Conservation (phyloP, 805 yeast genomes). For the Lachancea sp. region DNA sequence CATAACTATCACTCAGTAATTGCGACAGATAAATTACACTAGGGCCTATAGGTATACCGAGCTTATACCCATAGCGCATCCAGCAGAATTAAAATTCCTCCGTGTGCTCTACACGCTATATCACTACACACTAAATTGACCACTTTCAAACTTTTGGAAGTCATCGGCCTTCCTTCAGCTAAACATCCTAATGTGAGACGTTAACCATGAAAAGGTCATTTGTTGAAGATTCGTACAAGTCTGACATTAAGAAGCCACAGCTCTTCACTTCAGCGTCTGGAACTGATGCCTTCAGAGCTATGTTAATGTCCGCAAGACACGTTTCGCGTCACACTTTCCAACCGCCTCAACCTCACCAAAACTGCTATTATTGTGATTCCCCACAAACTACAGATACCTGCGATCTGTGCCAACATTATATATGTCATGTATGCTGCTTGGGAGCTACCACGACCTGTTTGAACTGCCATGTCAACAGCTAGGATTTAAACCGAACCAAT, state of each 20-base stretch:
- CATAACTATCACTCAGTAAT: too few species aligned
- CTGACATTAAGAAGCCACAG: constrained; percentile 3
- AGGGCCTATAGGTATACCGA: too few species aligned
- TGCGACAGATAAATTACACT: too few species aligned
- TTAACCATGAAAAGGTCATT: neutral
- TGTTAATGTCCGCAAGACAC: constrained; percentile 6
- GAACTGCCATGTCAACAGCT: constrained; percentile 2
- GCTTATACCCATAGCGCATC: too few species aligned
- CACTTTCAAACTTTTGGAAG: too few species aligned
- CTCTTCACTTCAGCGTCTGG: constrained; percentile 2
- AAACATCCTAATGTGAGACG: neutral
- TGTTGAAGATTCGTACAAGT: neutral
- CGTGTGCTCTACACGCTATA: too few species aligned
- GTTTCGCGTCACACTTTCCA: neutral
- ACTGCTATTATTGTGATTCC: constrained; percentile 8
- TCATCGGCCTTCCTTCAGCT: too few species aligned
- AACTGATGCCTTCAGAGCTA: constrained; percentile 5
- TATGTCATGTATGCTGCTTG: constrained; percentile 6
- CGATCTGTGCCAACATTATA: neutral
- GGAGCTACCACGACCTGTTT: constrained; percentile 6
- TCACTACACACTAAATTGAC: too few species aligned
- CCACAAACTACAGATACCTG: neutral
- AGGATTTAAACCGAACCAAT: neutral
- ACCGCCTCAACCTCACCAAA: neutral
- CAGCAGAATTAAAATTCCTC: too few species aligned